Evolutionary conservation across 192 early-diverging fungal genomes (phyloP).

Genomic region (Gonapodya sp.): DNA sequence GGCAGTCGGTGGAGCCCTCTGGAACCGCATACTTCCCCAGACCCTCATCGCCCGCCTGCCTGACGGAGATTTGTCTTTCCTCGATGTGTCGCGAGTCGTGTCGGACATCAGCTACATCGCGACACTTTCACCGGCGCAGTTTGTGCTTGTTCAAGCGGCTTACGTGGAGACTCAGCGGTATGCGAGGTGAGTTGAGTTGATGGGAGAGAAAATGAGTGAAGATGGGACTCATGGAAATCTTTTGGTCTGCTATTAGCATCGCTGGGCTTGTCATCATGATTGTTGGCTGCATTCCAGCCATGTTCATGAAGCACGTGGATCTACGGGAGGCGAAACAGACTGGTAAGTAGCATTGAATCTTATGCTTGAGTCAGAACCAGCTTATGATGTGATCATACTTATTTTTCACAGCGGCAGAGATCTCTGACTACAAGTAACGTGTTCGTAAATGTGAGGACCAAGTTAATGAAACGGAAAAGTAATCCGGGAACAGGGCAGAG

Average conservation of each 20-base stretch:
- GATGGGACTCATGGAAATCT: too few species aligned
- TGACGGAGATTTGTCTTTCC: neutral
- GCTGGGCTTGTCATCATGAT: neutral
- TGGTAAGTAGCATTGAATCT: neutral
- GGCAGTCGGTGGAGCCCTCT: constrained; percentile 6
- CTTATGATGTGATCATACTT: neutral
- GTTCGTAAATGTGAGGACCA: too few species aligned
- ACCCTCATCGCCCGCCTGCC: neutral
- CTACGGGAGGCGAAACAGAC: neutral
- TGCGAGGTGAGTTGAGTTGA: neutral
- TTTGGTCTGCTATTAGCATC: neutral
- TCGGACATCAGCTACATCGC: neutral
- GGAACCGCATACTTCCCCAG: constrained; percentile 8
- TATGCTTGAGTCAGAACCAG: neutral
- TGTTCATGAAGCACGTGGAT: constrained; percentile 4
- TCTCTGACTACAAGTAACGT: neutral
- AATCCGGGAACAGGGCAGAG: neutral
- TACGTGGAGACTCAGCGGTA: neutral
- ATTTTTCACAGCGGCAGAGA: neutral
- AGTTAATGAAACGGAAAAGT: neutral
- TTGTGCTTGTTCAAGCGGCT: neutral
- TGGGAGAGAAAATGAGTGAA: too few species aligned
- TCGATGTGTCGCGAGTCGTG: neutral
- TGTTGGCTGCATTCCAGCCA: neutral
- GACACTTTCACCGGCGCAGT: neutral